Evolutionary conservation across 1,284 basidiomycete species (phyloP), one percentile per base, ranked within the genome.

Genomic region (Phenoliferia sp.): DNA sequence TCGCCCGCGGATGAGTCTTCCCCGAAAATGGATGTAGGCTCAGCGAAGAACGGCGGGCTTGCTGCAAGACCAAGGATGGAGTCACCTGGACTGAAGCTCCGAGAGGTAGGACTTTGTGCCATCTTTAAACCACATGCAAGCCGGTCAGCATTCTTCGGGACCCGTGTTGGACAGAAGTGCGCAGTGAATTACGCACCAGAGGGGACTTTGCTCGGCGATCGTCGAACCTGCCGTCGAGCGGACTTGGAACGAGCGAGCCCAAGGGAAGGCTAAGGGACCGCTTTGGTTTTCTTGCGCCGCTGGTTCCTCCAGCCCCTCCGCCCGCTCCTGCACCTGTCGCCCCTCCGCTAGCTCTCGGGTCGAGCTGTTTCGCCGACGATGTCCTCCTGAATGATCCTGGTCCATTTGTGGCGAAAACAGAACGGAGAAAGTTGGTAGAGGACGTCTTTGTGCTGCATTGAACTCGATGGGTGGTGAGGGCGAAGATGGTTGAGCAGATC

Each of bases 401-500:
- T 22, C 48, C 48, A 26, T 19, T 52, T 2, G 59, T 62, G 28
- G 62, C 35, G 55, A 68, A 64, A n/a, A 64, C 34, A 10, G 63
- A 31, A 4, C 48, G 28, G 32, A 68, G 62, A 31, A 68, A 68
- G 17, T 63, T 31, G 6, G 31, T 16, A 15, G 59, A n/a, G 26
- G 63, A 52, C 9, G 34, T 32, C 7, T 39, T 58, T 28, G 54
- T 10, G 29, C 54, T 50, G 59, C 66, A 68, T 19, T 12, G 3
- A 5, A 68, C 59, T 19, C 34, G 39, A 48, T 68, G 52, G 6
- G 59, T 57, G 17, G 59, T 29, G 39, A 59, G 59, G 4, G 59
- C 59, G 16, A 57, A 68, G 59, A 61, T 31, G 10, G 48, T 26
- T 2, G 59, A 17, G 50, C 62, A 68, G 22, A 67, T 60, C 66